A percentile compares a stretch with the other conserved stretches of the same genome.
phyloP scores from a whole-genome alignment of 441 rosid species.

The Croton setiger region DNA sequence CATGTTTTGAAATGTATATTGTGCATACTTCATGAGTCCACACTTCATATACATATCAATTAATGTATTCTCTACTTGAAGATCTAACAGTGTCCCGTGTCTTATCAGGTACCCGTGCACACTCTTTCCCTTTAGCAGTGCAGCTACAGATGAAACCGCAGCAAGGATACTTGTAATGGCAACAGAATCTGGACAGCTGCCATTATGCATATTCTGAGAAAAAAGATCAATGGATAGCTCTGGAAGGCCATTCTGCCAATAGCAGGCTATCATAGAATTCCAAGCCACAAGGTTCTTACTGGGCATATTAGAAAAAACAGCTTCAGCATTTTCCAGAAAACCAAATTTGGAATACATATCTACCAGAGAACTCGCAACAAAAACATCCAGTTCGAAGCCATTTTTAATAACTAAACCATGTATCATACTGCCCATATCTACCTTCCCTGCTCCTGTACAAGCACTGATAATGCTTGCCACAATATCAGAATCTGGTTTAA shows the following conservation, averaged over 20 bases:
- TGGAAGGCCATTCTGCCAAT: conserved; percentile 55
- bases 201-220: conserved; percentile 32
- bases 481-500: conserved; percentile 58
- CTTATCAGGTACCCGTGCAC: conserved; percentile 62
- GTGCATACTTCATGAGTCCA: conserved; percentile 53
- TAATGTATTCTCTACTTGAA: conserved; percentile 58
- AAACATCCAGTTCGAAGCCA: conserved; percentile 49
- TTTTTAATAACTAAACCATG: conserved; percentile 54
- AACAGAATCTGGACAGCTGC: conserved; percentile 51
- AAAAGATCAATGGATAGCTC: conserved; percentile 59
- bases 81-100: conserved; percentile 38
- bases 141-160: conserved; percentile 61
- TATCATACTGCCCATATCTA: conserved; percentile 37
- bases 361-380: conserved; percentile 63
- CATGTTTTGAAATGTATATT: conserved; percentile 45
- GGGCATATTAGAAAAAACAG: conserved; percentile 49
- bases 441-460: conserved; percentile 50
- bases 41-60: conserved; percentile 83
- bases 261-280: conserved; percentile 77
- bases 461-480: conserved; percentile 55
- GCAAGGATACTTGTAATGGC: conserved; percentile 64
- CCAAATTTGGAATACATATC: conserved; percentile 77
- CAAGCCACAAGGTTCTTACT: conserved; percentile 58
- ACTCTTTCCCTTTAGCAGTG: conserved; percentile 56
- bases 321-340: conserved; percentile 49